These are phyloP conservation scores for Kandelia obovata DNA, from an alignment of 345 rosid genomes.

Conservation along the genomic window DNA sequence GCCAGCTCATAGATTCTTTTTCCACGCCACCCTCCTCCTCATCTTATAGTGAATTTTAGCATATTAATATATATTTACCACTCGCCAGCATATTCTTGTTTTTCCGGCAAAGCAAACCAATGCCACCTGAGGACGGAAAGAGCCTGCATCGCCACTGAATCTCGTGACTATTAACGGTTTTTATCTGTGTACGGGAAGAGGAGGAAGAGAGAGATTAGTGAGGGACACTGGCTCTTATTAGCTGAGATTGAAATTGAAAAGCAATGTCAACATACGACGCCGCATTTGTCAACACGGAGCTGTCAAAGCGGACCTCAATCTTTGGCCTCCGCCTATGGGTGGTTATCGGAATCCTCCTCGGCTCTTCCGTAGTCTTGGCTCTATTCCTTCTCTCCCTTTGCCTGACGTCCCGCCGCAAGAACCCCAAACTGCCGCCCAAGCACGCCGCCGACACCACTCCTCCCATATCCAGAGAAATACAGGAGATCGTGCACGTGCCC, in stretches of 20 bases:
- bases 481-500: slow-evolving; percentile 55
- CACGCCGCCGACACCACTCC: slow-evolving; percentile 41
- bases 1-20: no score
- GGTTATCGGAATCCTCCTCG: slow-evolving; percentile 76
- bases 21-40: no score
- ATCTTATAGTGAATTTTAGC: no score
- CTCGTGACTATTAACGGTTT: not conserved
- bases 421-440: slow-evolving; percentile 13
- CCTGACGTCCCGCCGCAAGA: slow-evolving; percentile 72
- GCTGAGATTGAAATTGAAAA: not conserved
- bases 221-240: not conserved
- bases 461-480: slow-evolving; percentile 80
- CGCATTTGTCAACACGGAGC: slow-evolving; percentile 60
- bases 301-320: slow-evolving; percentile 82
- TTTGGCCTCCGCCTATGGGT: slow-evolving; percentile 92
- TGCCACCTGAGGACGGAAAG: not conserved
- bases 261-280: slow-evolving; percentile 62
- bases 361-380: slow-evolving; percentile 75
- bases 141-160: not conserved
- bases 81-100: slow-evolving; percentile 1
- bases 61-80: not conserved
- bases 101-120: slow-evolving; percentile 15
- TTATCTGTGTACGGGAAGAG: no score
- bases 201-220: not conserved
- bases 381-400: slow-evolving; percentile 89